phyloP scores from a whole-genome alignment of 495 filamentous ascomycete genomes.

The Patellaria atrata region DNA sequence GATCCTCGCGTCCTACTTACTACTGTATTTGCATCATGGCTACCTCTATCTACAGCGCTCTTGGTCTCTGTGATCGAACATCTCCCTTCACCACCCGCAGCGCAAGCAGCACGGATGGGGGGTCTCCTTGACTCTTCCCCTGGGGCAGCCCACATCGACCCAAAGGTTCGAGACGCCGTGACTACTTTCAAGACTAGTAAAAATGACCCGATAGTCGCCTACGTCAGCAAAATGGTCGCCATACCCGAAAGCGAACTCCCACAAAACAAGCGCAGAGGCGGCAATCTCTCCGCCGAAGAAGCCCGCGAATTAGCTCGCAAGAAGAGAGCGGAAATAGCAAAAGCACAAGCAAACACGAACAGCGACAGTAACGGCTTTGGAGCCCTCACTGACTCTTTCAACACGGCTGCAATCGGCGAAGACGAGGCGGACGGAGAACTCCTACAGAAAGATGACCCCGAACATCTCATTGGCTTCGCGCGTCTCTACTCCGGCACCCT shows the following conservation, averaged over 20 bases:
- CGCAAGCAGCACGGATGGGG: slow-evolving; percentile 71
- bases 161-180: slow-evolving; percentile 61
- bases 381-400: slow-evolving; percentile 40
- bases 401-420: slow-evolving; percentile 34
- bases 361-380: slow-evolving; percentile 25
- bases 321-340: slow-evolving; percentile 75
- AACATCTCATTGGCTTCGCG: slow-evolving; percentile 90
- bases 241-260: slow-evolving; percentile 82
- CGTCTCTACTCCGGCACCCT: slow-evolving; percentile 84
- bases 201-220: slow-evolving; percentile 74
- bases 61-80: slow-evolving; percentile 89
- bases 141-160: slow-evolving; percentile 53
- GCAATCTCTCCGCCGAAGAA: slow-evolving; percentile 71
- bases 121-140: slow-evolving; percentile 69
- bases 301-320: slow-evolving; percentile 74
- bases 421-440: slow-evolving; percentile 26
- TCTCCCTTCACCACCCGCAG: slow-evolving; percentile 69
- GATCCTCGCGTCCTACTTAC: slow-evolving; percentile 75
- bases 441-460: slow-evolving; percentile 28
- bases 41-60: slow-evolving; percentile 84
- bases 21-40: slow-evolving; percentile 75
- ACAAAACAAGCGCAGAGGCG: slow-evolving; percentile 53
- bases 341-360: slow-evolving; percentile 47
- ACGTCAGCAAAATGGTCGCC: slow-evolving; percentile 97
- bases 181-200: slow-evolving; percentile 53